Percentiles rank a stretch among this genome's conserved stretches.
Evolutionary conservation across 129 eudicot species (phyloP).

Genomic region (Chrysanthemum seticuspe): DNA sequence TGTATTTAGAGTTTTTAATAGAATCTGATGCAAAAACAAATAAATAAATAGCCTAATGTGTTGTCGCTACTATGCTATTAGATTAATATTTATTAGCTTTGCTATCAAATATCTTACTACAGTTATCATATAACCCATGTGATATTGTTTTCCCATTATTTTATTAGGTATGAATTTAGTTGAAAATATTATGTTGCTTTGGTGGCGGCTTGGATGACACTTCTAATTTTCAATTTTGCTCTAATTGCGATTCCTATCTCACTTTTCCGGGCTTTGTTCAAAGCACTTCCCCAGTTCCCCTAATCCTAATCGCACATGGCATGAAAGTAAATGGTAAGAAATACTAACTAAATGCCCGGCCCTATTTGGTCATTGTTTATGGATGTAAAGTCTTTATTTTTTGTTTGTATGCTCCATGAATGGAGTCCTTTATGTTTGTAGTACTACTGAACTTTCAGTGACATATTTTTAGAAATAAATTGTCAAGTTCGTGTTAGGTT

Average conservation of each 20-base stretch:
- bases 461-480: too few relatives aligned
- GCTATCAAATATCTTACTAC: too few relatives aligned
- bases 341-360: too few relatives aligned
- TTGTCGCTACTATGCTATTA: too few relatives aligned
- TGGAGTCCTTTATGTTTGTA: too few relatives aligned
- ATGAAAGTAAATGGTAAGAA: slow-evolving; percentile 87
- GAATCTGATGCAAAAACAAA: too few relatives aligned
- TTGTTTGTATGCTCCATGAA: too few relatives aligned
- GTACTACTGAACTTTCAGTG: too few relatives aligned
- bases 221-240: slow-evolving; percentile 62
- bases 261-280: slow-evolving; percentile 75
- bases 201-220: slow-evolving; percentile 92
- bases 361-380: background rate
- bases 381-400: slow-evolving; percentile 12
- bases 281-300: slow-evolving; percentile 66
- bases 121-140: slow-evolving; percentile 1
- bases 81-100: too few relatives aligned
- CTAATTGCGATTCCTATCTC: slow-evolving; percentile 71
- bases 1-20: too few relatives aligned
- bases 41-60: too few relatives aligned
- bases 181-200: slow-evolving; percentile 76
- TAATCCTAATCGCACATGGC: slow-evolving; percentile 88
- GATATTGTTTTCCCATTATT: slow-evolving; percentile 20
- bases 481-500: too few relatives aligned
- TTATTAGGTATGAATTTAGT: slow-evolving; percentile 73